phyloP scores from a whole-genome alignment of 1,284 basidiomycete species.

The Pascua sp. region DNA sequence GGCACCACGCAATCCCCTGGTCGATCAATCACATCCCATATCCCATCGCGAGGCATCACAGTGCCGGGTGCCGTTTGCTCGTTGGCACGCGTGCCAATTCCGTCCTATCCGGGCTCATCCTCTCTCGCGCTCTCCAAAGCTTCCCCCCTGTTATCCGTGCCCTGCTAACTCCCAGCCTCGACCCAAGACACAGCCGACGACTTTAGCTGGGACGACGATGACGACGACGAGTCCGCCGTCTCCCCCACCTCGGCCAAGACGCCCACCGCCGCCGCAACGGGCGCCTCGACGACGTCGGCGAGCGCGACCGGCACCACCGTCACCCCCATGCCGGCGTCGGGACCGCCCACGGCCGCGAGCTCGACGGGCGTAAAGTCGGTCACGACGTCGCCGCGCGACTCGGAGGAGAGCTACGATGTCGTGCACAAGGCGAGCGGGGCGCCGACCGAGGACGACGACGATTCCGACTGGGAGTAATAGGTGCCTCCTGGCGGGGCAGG shows the following conservation, averaged over 20 bases:
- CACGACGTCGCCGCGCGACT: slow-evolving; percentile 45
- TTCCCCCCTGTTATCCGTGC: too few relatives aligned
- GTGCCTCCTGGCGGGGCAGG: too few relatives aligned
- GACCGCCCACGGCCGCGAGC: slow-evolving; percentile 56
- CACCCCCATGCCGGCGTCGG: slow-evolving; percentile 62
- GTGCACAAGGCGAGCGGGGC: slow-evolving; percentile 37
- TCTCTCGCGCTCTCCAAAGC: too few relatives aligned
- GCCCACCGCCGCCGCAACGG: slow-evolving; percentile 2
- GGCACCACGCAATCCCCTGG: neutral
- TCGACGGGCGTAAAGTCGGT: slow-evolving; percentile 15
- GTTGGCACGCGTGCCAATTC: too few relatives aligned
- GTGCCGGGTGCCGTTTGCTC: too few relatives aligned
- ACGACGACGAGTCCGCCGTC: slow-evolving; percentile 1
- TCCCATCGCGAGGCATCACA: neutral
- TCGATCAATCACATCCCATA: neutral
- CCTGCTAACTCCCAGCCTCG: neutral
- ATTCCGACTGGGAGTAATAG: slow-evolving; percentile 50
- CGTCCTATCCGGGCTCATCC: too few relatives aligned
- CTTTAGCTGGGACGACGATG: slow-evolving; percentile 51
- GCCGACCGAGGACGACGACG: slow-evolving; percentile 39
- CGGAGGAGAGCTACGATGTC: slow-evolving; percentile 51
- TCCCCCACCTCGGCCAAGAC: neutral
- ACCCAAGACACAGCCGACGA: slow-evolving; percentile 31
- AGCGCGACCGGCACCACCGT: slow-evolving; percentile 6
- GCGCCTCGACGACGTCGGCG: slow-evolving; percentile 16